Conservation (phyloP, 2,329 filamentous ascomycete species). For the Orbilia quercus region DNA sequence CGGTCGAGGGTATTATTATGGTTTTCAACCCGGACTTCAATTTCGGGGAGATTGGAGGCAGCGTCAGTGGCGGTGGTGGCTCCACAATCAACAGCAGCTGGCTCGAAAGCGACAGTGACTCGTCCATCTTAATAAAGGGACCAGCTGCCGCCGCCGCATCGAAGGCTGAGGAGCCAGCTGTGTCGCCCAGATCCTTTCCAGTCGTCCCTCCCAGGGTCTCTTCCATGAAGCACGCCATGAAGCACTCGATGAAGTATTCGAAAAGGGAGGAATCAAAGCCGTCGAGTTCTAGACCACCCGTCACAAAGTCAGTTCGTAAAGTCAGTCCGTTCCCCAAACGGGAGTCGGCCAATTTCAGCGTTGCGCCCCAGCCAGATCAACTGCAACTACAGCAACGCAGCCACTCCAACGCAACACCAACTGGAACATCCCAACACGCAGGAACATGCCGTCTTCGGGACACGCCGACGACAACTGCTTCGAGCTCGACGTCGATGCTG, state of each 20-base stretch:
- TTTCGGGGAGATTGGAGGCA: slow-evolving; percentile 9
- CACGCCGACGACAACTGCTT: background rate
- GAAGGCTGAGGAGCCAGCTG: background rate
- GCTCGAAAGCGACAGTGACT: slow-evolving; percentile 49
- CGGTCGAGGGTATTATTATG: slow-evolving; percentile 41
- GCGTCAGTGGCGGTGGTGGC: slow-evolving; percentile 9
- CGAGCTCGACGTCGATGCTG: too few relatives aligned
- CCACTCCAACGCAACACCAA: too few relatives aligned
- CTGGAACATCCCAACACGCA: too few relatives aligned
- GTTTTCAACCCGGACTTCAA: slow-evolving; percentile 52
- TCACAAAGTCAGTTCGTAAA: slow-evolving; percentile 34
- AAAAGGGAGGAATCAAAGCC: slow-evolving; percentile 3
- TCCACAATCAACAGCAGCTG: slow-evolving; percentile 32
- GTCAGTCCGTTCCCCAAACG: slow-evolving; percentile 18
- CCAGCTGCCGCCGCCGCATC: too few relatives aligned
- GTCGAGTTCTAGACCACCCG: slow-evolving; percentile 2
- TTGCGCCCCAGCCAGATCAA: slow-evolving; percentile 18
- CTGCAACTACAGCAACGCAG: slow-evolving; percentile 13
- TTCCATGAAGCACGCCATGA: too few relatives aligned
- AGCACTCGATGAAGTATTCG: too few relatives aligned
- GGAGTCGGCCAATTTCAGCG: slow-evolving; percentile 1
- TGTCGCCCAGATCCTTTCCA: slow-evolving; percentile 16
- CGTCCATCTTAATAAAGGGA: slow-evolving; percentile 13
- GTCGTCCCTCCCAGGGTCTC: background rate
- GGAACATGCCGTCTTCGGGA: slow-evolving; percentile 26